Conservation (phyloP, 176 grass and related monocot species). For the Carex parvula region DNA sequence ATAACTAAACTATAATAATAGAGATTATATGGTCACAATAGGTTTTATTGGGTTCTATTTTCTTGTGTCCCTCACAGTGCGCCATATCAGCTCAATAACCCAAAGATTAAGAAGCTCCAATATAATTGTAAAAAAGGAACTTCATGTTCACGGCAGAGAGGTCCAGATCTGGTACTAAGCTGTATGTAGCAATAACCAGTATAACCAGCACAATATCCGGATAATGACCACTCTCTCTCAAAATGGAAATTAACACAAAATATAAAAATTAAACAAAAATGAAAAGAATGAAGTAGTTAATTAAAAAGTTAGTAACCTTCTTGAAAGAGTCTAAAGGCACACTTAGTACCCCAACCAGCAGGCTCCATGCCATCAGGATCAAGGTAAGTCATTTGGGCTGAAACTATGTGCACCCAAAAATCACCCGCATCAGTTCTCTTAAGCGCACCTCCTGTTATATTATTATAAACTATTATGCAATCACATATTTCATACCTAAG, state of each 20-base stretch:
- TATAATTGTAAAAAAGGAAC: not conserved
- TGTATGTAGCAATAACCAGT: not conserved
- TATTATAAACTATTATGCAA: slow-evolving; percentile 10
- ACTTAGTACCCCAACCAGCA: slow-evolving; percentile 70
- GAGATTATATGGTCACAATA: not conserved
- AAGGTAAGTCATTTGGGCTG: slow-evolving; percentile 75
- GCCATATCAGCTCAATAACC: too few relatives aligned
- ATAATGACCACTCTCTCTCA: not conserved
- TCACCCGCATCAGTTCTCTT: slow-evolving; percentile 78
- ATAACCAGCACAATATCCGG: not conserved
- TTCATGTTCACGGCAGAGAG: not conserved
- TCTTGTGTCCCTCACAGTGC: too few relatives aligned
- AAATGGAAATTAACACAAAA: not conserved
- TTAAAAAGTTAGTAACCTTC: slow-evolving; percentile 47
- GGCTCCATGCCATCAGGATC: slow-evolving; percentile 83
- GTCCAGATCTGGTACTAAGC: not conserved
- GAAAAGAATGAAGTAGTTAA: not conserved
- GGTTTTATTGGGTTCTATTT: not conserved
- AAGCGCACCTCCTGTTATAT: slow-evolving; percentile 68
- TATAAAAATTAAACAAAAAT: not conserved
- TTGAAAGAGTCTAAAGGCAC: slow-evolving; percentile 72
- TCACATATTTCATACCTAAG: not conserved
- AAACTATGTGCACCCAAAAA: slow-evolving; percentile 96
- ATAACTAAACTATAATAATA: not conserved
- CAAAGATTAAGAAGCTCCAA: not conserved